phyloP scores from a whole-genome alignment of 768 basidiomycete genomes.

The Xerocomellus chrysenteron region DNA sequence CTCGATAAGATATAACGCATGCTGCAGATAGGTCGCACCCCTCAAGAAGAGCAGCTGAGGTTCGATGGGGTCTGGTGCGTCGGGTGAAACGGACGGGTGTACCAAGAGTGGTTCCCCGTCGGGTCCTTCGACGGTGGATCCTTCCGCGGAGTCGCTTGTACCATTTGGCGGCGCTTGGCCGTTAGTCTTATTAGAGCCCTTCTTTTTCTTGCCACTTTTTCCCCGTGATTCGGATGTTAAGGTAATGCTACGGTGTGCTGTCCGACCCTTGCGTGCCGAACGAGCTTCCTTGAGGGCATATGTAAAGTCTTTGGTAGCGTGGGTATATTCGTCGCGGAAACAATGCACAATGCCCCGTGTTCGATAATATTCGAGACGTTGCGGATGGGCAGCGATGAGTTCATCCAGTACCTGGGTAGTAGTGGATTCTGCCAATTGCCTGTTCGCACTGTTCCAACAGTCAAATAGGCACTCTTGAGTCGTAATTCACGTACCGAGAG shows the following conservation, averaged over 20 bases:
- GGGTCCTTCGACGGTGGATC: slow-evolving; percentile 40
- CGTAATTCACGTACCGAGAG: slow-evolving; percentile 60
- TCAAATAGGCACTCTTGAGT: slow-evolving; percentile 9
- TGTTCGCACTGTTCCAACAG: slow-evolving; percentile 33
- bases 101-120: slow-evolving; percentile 52
- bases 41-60: slow-evolving; percentile 81
- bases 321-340: slow-evolving; percentile 78
- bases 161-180: slow-evolving; percentile 71
- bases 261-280: slow-evolving; percentile 62
- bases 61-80: slow-evolving; percentile 85
- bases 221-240: slow-evolving; percentile 38
- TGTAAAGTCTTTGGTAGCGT: slow-evolving; percentile 80
- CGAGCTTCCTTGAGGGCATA: slow-evolving; percentile 77
- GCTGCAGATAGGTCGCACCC: slow-evolving; percentile 79
- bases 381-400: slow-evolving; percentile 70
- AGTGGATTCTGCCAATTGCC: slow-evolving; percentile 84
- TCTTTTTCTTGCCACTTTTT: slow-evolving; percentile 57
- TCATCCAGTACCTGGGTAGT: slow-evolving; percentile 76
- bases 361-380: slow-evolving; percentile 80
- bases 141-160: slow-evolving; percentile 49
- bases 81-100: slow-evolving; percentile 74
- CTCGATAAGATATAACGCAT: slow-evolving; percentile 75
- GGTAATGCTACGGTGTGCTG: slow-evolving; percentile 48
- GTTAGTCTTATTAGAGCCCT: slow-evolving; percentile 45
- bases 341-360: slow-evolving; percentile 90